Percentiles rank a stretch among this genome's conserved stretches.
Evolutionary conservation across 2,329 filamentous ascomycete species (phyloP).

Genomic region (Pseudogymnoascus sp.): DNA sequence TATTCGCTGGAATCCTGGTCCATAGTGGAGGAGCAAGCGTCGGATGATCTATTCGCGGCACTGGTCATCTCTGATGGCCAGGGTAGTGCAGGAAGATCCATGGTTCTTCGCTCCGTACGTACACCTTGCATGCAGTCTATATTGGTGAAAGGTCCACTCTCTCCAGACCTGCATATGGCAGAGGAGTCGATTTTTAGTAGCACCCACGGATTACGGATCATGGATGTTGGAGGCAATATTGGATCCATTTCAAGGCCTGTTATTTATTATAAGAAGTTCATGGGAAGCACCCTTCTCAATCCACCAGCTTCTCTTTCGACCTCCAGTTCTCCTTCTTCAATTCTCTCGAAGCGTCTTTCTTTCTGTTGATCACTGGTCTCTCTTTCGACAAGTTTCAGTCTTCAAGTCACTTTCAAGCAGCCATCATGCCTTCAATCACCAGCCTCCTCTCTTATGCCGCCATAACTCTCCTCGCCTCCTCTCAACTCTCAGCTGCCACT

Average conservation of each 20-base stretch:
- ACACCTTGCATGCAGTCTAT: background rate
- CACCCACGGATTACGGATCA: background rate
- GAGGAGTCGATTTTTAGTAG: background rate
- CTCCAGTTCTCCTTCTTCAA: background rate
- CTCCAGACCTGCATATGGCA: background rate
- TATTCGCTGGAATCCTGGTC: conserved; percentile 2
- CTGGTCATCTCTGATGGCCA: background rate
- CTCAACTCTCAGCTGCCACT: conserved; percentile 17
- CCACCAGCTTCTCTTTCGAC: background rate
- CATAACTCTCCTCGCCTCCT: conserved; percentile 18
- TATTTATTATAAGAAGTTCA: background rate
- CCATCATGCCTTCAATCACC: conserved; percentile 23
- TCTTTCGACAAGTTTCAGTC: background rate
- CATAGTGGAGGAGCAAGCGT: background rate
- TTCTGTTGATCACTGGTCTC: background rate
- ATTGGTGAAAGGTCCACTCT: background rate
- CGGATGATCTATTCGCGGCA: conserved; percentile 4
- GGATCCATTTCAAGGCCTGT: background rate
- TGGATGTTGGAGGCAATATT: background rate
- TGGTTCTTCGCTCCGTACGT: background rate
- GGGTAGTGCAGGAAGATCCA: background rate
- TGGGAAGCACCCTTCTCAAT: background rate
- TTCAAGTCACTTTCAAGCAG: background rate
- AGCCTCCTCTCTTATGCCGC: conserved; percentile 17
- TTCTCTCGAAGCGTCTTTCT: background rate